These are phyloP conservation scores for Triticum urartu DNA, from an alignment of 176 grass and related monocot species.

Conservation along the genomic window DNA sequence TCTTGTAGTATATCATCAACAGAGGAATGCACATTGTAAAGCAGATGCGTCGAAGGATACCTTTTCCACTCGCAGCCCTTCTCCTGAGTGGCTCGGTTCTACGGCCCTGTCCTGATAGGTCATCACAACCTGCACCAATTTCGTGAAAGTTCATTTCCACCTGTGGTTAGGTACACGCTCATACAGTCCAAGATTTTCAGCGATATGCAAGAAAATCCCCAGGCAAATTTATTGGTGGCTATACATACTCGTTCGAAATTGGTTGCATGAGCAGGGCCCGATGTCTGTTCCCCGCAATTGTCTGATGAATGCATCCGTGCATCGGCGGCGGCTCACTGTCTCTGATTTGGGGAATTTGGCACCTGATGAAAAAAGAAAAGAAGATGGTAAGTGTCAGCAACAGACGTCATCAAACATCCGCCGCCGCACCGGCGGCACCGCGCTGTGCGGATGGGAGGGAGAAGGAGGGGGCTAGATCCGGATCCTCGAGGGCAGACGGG, in stretches of 20 bases:
- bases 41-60: background rate
- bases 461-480: background rate
- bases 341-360: background rate
- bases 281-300: background rate
- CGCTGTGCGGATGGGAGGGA: background rate
- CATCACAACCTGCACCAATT: background rate
- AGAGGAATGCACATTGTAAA: background rate
- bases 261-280: background rate
- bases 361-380: background rate
- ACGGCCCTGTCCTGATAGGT: background rate
- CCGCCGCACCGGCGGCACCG: background rate
- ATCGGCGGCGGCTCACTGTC: background rate
- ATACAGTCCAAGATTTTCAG: background rate
- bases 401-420: background rate
- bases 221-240: background rate
- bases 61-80: background rate
- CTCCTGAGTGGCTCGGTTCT: background rate
- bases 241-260: background rate
- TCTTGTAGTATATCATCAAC: background rate
- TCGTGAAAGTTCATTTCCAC: background rate
- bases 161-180: background rate
- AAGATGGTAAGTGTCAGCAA: background rate
- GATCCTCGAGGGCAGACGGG: background rate
- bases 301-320: background rate
- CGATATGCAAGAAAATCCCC: background rate